Base-by-base conservation (phyloP, 192 early-diverging fungal species). In the Backusella parvicylindrica region DNA sequence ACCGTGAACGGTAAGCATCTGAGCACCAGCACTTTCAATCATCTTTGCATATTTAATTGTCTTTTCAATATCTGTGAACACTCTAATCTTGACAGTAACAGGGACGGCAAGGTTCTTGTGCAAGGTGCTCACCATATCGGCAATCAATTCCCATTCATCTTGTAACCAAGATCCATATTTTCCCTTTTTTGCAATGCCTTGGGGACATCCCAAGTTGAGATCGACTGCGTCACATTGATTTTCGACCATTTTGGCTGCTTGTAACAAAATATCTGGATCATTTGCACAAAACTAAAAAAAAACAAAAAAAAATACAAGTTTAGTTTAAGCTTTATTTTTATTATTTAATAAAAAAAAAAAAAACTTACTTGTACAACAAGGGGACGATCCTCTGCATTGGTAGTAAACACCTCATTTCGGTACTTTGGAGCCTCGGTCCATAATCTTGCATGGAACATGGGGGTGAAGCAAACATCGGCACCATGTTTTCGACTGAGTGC, bases 21-120 rank as follows among this genome's bases (percentile, higher is more conserved):
- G 94, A 18, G 94, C 95, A 13, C 98, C 97, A 0, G 96, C 94
- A 0, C 80, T 89, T 80, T 98, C 93, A 31, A 99, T 86, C 94
- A 98, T 96, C 74, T 95, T 95, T 11, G 97, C 98, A 72, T 98
- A 99, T 8, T 78, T 90, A 13, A 99, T 82, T 6, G 97, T 98
- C 78, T 96, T 94, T 73, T 92, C 93, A 1, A 94, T 79, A n/a
- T 94, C 91, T 0, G 93, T 90, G 74, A 91, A 99, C 16, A 99
- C 89, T n/a, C 97, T 86, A 68, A 99, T 99, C 83, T 99, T 99
- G 84, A 92, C 95, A 0, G 97, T 99, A 5, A 99, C 95, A 0
- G 98, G 98, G 7, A 98, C 87, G 28, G 84, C 73, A 4, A 99
- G 82, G 43, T 95, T 84, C 70, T 91, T 82, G 82, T 97, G 88